These are phyloP conservation scores for Coniochaeta ligniaria DNA, from an alignment of 2,329 filamentous ascomycete genomes.

Conservation along the genomic window DNA sequence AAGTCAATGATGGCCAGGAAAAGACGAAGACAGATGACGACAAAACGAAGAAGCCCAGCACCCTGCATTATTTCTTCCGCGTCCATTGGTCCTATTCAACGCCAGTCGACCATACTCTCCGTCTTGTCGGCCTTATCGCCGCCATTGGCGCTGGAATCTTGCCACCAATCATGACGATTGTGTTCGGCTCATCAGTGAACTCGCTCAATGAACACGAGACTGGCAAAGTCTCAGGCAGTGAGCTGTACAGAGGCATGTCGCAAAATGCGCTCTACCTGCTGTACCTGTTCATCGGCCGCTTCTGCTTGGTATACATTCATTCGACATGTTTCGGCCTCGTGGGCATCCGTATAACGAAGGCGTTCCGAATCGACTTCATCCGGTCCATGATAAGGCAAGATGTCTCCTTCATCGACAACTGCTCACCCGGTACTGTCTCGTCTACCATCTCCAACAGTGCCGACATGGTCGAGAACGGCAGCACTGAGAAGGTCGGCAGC, in stretches of 20 bases:
- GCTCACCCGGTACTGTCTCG: constrained; percentile 81
- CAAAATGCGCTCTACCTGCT: neutral
- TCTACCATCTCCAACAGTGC: constrained; percentile 86
- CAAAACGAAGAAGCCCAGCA: neutral
- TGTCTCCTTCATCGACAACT: constrained; percentile 66
- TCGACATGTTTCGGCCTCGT: neutral
- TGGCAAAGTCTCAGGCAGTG: neutral
- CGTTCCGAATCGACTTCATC: neutral
- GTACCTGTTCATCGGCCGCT: neutral
- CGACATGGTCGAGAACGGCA: constrained; percentile 83
- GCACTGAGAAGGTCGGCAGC: constrained; percentile 78
- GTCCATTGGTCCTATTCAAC: neutral
- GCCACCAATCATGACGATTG: neutral
- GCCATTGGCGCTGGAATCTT: neutral
- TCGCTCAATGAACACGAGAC: neutral
- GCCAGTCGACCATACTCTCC: neutral
- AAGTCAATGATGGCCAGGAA: neutral
- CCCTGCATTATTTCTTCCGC: neutral
- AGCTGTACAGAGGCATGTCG: neutral
- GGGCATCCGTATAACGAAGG: neutral
- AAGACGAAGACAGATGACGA: neutral
- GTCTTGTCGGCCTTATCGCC: neutral
- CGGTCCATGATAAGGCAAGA: neutral
- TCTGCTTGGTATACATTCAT: neutral
- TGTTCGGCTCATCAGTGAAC: neutral